These are phyloP conservation scores for Peniophora sp. DNA, from an alignment of 1,284 basidiomycete species.

Conservation along the genomic window DNA sequence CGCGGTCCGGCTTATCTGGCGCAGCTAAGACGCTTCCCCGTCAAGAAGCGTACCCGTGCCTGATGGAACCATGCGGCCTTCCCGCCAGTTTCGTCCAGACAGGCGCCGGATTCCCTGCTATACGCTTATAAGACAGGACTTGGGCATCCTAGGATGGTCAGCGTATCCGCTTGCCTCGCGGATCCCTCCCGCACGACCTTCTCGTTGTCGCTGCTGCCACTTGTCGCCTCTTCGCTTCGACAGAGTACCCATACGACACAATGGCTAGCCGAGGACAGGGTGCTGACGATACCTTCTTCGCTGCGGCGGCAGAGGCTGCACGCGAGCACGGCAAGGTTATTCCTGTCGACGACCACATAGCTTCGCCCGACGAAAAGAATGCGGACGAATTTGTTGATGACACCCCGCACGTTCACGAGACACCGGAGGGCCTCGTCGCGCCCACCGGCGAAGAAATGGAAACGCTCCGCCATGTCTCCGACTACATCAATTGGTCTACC, in stretches of 20 bases:
- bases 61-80: too few species aligned
- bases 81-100: too few species aligned
- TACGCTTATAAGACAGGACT: too few species aligned
- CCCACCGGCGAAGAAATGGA: constrained; percentile 64
- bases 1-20: too few species aligned
- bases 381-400: constrained; percentile 14
- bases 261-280: constrained; percentile 7
- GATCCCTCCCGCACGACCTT: neutral
- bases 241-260: neutral
- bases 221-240: neutral
- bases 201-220: neutral
- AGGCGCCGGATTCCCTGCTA: too few species aligned
- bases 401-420: constrained; percentile 13
- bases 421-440: constrained; percentile 47
- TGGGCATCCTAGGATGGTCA: neutral
- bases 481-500: constrained; percentile 56
- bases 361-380: constrained; percentile 16
- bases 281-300: constrained; percentile 22
- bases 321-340: constrained; percentile 17
- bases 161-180: neutral
- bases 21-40: too few species aligned
- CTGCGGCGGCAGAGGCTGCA: constrained; percentile 21
- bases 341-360: constrained; percentile 9
- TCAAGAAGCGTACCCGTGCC: too few species aligned
- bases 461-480: constrained; percentile 56